Percentiles rank a stretch among this genome's conserved stretches.
Conservation (phyloP, 306 rosid species). For the Prunus mira region DNA sequence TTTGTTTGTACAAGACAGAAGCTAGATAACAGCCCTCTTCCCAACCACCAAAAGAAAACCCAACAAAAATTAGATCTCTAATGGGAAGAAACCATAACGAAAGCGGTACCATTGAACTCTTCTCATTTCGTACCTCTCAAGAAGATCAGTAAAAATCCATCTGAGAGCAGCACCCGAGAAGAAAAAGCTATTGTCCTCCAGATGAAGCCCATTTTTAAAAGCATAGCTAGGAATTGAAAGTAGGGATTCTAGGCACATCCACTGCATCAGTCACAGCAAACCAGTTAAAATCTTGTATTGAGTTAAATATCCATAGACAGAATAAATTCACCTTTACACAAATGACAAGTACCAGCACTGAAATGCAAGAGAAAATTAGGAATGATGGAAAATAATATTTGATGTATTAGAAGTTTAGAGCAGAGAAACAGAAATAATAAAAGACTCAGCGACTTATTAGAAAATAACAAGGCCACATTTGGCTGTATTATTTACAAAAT, state of each 20-base stretch:
- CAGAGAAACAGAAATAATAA: too few relatives aligned
- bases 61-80: conserved; percentile 8
- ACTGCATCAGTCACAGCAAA: conserved; percentile 48
- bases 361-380: background rate
- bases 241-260: conserved; percentile 86
- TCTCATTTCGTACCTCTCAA: conserved; percentile 62
- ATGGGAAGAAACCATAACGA: background rate
- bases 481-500: background rate
- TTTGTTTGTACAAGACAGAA: background rate
- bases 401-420: background rate
- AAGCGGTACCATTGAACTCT: conserved; percentile 7
- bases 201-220: conserved; percentile 38
- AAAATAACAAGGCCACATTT: background rate
- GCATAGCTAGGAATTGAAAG: conserved; percentile 65
- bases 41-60: conserved; percentile 4
- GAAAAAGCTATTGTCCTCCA: conserved; percentile 36
- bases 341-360: background rate
- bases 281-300: conserved; percentile 19
- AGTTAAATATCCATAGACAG: background rate
- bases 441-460: background rate
- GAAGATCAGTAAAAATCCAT: conserved; percentile 66
- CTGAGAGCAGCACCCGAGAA: conserved; percentile 62
- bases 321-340: background rate
- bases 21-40: background rate
- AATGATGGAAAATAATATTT: background rate